Conservation (phyloP, 2,329 filamentous ascomycete species). For the Rasamsonia emersonii region DNA sequence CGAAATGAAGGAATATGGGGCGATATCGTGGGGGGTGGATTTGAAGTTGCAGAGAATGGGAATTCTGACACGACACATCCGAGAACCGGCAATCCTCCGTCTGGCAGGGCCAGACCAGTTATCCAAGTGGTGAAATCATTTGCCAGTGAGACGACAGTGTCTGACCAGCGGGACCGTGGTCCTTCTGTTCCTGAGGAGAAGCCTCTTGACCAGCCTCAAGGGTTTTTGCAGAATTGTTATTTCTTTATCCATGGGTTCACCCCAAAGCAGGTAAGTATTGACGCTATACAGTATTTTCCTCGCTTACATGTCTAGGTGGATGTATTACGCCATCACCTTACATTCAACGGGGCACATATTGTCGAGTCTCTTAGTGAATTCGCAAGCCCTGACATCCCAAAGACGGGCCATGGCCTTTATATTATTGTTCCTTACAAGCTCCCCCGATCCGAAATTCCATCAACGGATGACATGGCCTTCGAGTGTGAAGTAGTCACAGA, state of each 20-base stretch:
- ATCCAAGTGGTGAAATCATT: slow-evolving; percentile 30
- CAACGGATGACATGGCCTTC: slow-evolving; percentile 31
- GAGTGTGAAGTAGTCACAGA: slow-evolving; percentile 60
- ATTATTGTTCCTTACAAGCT: slow-evolving; percentile 33
- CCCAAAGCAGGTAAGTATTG: slow-evolving; percentile 41
- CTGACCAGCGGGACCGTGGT: neutral
- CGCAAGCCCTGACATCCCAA: slow-evolving; percentile 23
- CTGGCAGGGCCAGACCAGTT: slow-evolving; percentile 12
- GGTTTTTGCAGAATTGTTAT: slow-evolving; percentile 46
- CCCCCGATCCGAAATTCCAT: slow-evolving; percentile 24
- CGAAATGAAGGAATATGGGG: slow-evolving; percentile 85
- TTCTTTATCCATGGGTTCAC: slow-evolving; percentile 57
- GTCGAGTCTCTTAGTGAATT: slow-evolving; percentile 26
- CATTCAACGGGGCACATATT: slow-evolving; percentile 33
- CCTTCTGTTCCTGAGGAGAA: slow-evolving; percentile 5
- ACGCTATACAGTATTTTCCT: slow-evolving; percentile 3
- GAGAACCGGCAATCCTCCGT: slow-evolving; percentile 11
- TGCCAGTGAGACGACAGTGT: slow-evolving; percentile 25
- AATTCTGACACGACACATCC: slow-evolving; percentile 19
- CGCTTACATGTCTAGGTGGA: slow-evolving; percentile 19
- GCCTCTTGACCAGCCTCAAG: slow-evolving; percentile 26
- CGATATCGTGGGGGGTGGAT: slow-evolving; percentile 60
- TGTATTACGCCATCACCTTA: slow-evolving; percentile 33
- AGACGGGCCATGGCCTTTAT: slow-evolving; percentile 25
- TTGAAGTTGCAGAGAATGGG: slow-evolving; percentile 18